Base-by-base conservation (phyloP, 805 yeast genomes). In the Maudiozyma barnettii region DNA sequence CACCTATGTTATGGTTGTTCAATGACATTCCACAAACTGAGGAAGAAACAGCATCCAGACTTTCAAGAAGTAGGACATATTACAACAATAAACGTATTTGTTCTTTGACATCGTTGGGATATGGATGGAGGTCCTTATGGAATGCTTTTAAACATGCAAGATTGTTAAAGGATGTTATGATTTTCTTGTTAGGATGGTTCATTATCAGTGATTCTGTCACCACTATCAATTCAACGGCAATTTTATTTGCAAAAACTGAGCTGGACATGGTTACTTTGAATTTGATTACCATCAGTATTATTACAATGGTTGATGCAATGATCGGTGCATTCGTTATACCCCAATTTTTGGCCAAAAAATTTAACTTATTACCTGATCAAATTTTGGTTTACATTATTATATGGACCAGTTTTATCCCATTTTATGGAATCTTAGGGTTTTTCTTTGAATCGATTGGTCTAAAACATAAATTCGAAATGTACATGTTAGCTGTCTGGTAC, bases 151-250 rank as follows among this genome's bases (percentile, higher is more conserved):
- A 68, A 40, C 81, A 78, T 52, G 87, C 84, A 1, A 69, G 77
- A 1, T 64, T 75, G 44, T 64, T 84, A 55, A 73, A 70, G 51
- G 91, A 84, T 54, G 84, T 85, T 18, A 69, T 77, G n/a, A 72
- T 77, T 12, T 84, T 81, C 53, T 64, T 84, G 9, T 43, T 77
- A 0, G 89, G 86, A 1, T 84, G 95, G 95, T 84, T 84, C 54
- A 73, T 85, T 40, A 69, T 84, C 2, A 78, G 86, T 19, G 95
- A 85, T 58, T 80, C 88, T 0, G 67, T 82, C 10, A 82, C 90
- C 1, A 85, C 93, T 0, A 84, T 84, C 47, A 84, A 84, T 60
- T 80, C 89, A 0, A 81, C 93, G 0, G 91, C 93, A 0, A 78
- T 85, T 29, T 60, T 84, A 36, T 84, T 84, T 66, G 86, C 93